Conservation (phyloP, 768 basidiomycete species). For the Mycena epipterygia region DNA sequence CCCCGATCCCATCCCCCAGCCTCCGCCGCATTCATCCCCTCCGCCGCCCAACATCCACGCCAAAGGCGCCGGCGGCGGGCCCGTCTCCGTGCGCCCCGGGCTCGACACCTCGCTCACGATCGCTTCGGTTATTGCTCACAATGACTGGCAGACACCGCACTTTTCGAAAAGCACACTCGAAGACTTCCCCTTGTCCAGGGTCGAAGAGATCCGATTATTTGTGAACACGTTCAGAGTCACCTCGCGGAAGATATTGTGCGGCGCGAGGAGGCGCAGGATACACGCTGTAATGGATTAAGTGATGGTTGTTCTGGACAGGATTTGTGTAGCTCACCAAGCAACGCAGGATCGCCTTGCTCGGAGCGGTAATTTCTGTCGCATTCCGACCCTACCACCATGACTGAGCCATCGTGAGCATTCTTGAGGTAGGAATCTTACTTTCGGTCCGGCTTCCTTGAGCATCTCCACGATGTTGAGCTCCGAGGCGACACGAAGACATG, state of each 20-base stretch:
- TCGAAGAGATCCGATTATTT: slow-evolving; percentile 8
- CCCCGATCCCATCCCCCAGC: too few species aligned
- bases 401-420: not conserved
- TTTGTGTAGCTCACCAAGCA: too few species aligned
- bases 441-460: slow-evolving; percentile 41
- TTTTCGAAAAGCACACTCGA: slow-evolving; percentile 1
- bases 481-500: slow-evolving; percentile 23
- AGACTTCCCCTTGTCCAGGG: not conserved
- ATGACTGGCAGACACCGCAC: slow-evolving; percentile 19
- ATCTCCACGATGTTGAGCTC: slow-evolving; percentile 44
- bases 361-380: slow-evolving; percentile 42
- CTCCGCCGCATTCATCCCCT: too few species aligned
- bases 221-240: not conserved
- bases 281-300: too few species aligned
- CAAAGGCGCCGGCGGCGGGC: too few species aligned
- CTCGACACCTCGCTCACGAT: too few species aligned
- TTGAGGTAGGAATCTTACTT: not conserved
- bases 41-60: too few species aligned
- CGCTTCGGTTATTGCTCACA: slow-evolving; percentile 18
- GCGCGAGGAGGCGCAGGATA: slow-evolving; percentile 43
- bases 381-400: slow-evolving; percentile 37
- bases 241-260: slow-evolving; percentile 43
- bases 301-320: too few species aligned
- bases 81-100: too few species aligned
- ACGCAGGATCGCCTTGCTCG: slow-evolving; percentile 32